Percentiles rank a stretch among this genome's conserved stretches.
Conservation (phyloP, 805 yeast species). For the Metschnikowia rubicola region DNA sequence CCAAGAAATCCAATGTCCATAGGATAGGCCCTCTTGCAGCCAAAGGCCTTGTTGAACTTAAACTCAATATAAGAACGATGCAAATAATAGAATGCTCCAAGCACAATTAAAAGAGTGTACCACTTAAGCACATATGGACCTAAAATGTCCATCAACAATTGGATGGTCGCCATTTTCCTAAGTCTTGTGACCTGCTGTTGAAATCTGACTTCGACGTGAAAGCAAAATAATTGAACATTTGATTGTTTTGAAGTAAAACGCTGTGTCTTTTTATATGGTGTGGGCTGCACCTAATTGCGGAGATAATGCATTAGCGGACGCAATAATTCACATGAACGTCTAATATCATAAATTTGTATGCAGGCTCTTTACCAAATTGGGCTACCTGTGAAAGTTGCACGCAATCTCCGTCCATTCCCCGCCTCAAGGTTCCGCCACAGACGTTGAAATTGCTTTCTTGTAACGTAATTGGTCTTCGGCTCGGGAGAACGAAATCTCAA, state of each 20-base stretch:
- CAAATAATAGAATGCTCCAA: constrained; percentile 9
- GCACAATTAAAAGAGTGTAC: constrained; percentile 9
- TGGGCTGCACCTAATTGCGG: constrained; percentile 3
- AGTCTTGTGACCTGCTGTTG: background rate
- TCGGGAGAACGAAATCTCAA: constrained; percentile 30
- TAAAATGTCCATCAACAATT: background rate
- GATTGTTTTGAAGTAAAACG: too few species aligned
- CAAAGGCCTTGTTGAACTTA: constrained; percentile 12
- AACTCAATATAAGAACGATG: constrained; percentile 10
- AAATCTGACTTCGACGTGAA: too few species aligned
- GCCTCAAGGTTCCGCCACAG: background rate
- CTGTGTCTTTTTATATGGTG: background rate
- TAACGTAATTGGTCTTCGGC: constrained; percentile 22
- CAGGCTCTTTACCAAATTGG: background rate
- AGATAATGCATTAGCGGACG: constrained; percentile 6
- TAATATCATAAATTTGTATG: background rate
- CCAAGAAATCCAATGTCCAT: constrained; percentile 9
- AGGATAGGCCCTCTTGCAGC: constrained; percentile 9
- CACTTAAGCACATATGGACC: constrained; percentile 11
- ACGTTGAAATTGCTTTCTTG: constrained; percentile 8
- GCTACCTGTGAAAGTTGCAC: constrained; percentile 1
- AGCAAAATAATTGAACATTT: background rate
- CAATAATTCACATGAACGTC: constrained; percentile 4
- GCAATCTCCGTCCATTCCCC: background rate
- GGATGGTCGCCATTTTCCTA: background rate